Conservation (phyloP, 129 eudicot species). For the Helianthus tuberosus region DNA sequence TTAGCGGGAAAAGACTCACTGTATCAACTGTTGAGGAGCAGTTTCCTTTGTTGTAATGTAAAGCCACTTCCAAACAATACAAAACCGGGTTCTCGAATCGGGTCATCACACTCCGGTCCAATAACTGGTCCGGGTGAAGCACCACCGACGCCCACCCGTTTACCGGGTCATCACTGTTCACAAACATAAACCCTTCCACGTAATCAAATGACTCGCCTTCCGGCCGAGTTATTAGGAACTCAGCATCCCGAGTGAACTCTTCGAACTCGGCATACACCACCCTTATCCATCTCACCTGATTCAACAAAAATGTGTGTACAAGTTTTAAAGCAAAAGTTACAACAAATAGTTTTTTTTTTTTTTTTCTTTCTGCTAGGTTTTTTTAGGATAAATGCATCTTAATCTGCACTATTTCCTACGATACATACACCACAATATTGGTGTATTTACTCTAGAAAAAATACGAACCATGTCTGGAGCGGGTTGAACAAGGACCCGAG, state of each 20-base stretch:
- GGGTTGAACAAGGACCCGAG: constrained; percentile 68
- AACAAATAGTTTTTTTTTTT: neutral
- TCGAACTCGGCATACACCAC: constrained; percentile 74
- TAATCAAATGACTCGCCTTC: constrained; percentile 69
- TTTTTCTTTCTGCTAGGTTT: too few relatives aligned
- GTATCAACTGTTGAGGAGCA: constrained; percentile 48
- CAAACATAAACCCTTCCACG: constrained; percentile 87
- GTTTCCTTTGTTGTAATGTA: constrained; percentile 60
- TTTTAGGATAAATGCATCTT: too few relatives aligned
- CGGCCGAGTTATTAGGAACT: constrained; percentile 58
- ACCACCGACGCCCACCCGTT: constrained; percentile 83
- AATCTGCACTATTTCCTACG: too few relatives aligned
- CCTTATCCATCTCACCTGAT: constrained; percentile 95
- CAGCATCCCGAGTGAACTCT: constrained; percentile 84
- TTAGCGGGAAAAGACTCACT: constrained; percentile 47
- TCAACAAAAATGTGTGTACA: constrained; percentile 23
- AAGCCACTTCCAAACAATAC: constrained; percentile 81
- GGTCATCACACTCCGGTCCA: constrained; percentile 61
- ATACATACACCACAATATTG: too few relatives aligned
- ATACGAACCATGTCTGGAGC: constrained; percentile 80
- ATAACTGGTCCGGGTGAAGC: constrained; percentile 42
- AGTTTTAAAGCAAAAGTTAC: constrained; percentile 12
- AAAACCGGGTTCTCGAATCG: constrained; percentile 52
- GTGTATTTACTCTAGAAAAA: neutral
- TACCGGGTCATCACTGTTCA: constrained; percentile 82